Evolutionary conservation across 2,329 filamentous ascomycete species (phyloP).

Genomic region (Macrophomina pseudophaseolina): DNA sequence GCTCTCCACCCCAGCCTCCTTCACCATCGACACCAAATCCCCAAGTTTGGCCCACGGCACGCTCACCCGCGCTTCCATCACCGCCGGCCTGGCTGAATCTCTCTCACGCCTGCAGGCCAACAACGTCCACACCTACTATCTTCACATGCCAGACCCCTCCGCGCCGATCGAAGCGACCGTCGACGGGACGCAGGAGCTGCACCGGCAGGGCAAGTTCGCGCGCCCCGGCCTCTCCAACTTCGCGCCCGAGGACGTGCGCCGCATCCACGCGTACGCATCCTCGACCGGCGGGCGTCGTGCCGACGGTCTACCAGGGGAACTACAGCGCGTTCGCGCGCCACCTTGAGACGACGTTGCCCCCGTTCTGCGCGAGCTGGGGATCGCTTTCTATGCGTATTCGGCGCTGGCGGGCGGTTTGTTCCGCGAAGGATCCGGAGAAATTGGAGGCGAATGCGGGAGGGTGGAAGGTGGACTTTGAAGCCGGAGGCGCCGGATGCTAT

Average conservation of each 20-base stretch:
- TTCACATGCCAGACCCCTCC: constrained; percentile 57
- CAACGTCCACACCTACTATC: constrained; percentile 56
- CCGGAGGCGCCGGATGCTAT: constrained; percentile 43
- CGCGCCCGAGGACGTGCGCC: constrained; percentile 52
- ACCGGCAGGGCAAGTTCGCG: constrained; percentile 52
- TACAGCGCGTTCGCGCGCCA: constrained; percentile 53
- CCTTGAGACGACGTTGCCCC: constrained; percentile 50
- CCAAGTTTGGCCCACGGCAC: constrained; percentile 37
- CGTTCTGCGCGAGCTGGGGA: constrained; percentile 47
- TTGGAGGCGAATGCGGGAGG: constrained; percentile 40
- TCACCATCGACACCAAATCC: constrained; percentile 53
- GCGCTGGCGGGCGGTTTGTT: constrained; percentile 45
- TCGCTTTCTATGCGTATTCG: constrained; percentile 51
- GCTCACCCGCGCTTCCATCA: constrained; percentile 4
- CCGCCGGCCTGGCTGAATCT: constrained; percentile 33
- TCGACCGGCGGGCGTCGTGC: constrained; percentile 48
- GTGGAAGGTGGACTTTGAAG: constrained; percentile 46
- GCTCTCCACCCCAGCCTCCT: constrained; percentile 40
- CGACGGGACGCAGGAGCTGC: constrained; percentile 51
- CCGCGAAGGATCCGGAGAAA: constrained; percentile 45
- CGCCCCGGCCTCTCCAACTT: constrained; percentile 55
- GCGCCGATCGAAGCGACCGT: constrained; percentile 53
- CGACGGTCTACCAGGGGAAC: constrained; percentile 54
- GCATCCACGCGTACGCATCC: constrained; percentile 53
- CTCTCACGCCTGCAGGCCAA: constrained; percentile 47